phyloP scores from a whole-genome alignment of 2,329 filamentous ascomycete species.

The Chaetomium olivaceum region DNA sequence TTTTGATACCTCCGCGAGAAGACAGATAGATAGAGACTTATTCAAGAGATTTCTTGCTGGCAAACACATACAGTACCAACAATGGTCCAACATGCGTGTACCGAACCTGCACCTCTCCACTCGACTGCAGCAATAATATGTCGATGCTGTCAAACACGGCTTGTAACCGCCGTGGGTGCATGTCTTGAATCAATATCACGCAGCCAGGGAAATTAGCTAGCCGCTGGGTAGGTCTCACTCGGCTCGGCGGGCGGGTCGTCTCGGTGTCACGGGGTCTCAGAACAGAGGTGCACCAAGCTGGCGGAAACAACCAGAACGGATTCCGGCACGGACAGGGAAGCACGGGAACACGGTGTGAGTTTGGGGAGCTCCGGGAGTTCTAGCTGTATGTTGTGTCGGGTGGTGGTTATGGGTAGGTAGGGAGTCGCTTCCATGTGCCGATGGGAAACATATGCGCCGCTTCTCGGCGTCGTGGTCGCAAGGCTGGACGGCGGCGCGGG shows the following conservation, averaged over 20 bases:
- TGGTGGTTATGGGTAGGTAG: background rate
- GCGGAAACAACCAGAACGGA: too few species aligned
- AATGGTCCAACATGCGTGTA: too few species aligned
- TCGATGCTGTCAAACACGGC: background rate
- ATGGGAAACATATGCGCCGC: background rate
- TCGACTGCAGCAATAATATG: background rate
- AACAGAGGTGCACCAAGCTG: background rate
- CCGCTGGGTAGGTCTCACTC: conserved; percentile 7
- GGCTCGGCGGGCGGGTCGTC: background rate
- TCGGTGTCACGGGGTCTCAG: background rate
- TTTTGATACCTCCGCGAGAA: conserved; percentile 1
- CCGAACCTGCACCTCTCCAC: background rate
- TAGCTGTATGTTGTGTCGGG: too few species aligned
- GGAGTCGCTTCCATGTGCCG: background rate
- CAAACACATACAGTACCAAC: too few species aligned
- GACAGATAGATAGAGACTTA: background rate
- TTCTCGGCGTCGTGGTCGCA: background rate
- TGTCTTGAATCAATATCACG: conserved; percentile 12
- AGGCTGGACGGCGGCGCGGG: background rate
- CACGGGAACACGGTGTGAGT: background rate
- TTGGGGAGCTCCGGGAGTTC: too few species aligned
- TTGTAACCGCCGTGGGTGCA: conserved; percentile 11
- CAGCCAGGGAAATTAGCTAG: conserved; percentile 9
- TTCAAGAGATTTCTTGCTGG: background rate
- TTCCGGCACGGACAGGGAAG: background rate